Conservation (phyloP, 2,329 filamentous ascomycete genomes). For the Penicillium sp. region DNA sequence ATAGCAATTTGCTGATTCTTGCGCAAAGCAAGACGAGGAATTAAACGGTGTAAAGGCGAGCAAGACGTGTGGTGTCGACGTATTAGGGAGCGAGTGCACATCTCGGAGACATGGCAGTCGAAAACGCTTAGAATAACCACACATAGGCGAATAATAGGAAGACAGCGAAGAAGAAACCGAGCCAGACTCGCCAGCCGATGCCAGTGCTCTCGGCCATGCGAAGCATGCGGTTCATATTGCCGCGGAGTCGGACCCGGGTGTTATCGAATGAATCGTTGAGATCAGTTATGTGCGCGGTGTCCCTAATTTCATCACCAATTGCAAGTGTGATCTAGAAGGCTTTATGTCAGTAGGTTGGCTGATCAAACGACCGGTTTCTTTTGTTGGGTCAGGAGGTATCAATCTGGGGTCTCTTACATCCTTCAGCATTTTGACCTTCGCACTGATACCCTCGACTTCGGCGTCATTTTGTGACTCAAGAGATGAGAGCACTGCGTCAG, state of each 20-base stretch:
- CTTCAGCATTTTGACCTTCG: constrained; percentile 86
- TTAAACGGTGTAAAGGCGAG: constrained; percentile 3
- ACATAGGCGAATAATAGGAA: constrained; percentile 85
- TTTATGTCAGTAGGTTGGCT: constrained; percentile 5
- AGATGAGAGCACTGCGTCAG: constrained; percentile 84
- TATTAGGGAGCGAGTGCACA: not conserved
- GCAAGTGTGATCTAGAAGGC: constrained; percentile 72
- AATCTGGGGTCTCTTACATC: constrained; percentile 59
- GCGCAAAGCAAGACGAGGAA: not conserved
- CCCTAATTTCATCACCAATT: constrained; percentile 93
- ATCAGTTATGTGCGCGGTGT: constrained; percentile 81
- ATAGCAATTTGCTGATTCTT: not conserved
- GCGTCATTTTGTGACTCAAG: constrained; percentile 94
- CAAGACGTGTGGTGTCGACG: not conserved
- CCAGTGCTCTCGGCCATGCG: constrained; percentile 92
- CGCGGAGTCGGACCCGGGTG: constrained; percentile 74
- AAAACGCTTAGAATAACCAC: constrained; percentile 69
- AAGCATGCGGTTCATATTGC: constrained; percentile 97
- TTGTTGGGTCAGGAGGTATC: not conserved
- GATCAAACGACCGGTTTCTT: not conserved
- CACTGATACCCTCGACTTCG: constrained; percentile 84
- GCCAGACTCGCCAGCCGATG: constrained; percentile 94
- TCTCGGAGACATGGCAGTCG: constrained; percentile 9
- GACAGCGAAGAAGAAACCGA: constrained; percentile 82
- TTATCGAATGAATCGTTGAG: constrained; percentile 95